A percentile compares a stretch with the other conserved stretches of the same genome.
These are phyloP conservation scores for Colletotrichum noveboracense DNA, from an alignment of 2,329 filamentous ascomycete genomes.

Conservation along the genomic window DNA sequence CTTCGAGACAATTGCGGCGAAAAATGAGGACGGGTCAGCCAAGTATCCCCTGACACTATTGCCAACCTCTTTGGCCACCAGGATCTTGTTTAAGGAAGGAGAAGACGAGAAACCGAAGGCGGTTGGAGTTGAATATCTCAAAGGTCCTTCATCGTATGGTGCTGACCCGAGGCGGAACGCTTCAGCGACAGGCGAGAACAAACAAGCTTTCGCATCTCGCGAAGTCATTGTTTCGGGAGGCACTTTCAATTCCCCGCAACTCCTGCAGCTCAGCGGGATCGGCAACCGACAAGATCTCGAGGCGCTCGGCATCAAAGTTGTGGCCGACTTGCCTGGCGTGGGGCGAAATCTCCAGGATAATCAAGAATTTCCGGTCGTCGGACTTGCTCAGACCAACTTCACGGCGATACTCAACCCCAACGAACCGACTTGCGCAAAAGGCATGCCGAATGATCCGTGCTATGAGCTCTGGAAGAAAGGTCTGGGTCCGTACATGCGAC, in stretches of 20 bases:
- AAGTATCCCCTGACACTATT: conserved; percentile 49
- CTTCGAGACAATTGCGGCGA: conserved; percentile 35
- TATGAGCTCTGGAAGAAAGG: conserved; percentile 36
- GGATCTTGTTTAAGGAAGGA: conserved; percentile 39
- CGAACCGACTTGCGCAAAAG: conserved; percentile 32
- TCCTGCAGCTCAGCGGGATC: conserved; percentile 51
- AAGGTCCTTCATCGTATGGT: conserved; percentile 44
- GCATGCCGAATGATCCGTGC: conserved; percentile 38
- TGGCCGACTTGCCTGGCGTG: conserved; percentile 50
- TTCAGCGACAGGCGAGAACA: conserved; percentile 22
- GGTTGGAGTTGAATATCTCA: conserved; percentile 45
- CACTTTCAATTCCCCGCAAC: conserved; percentile 48
- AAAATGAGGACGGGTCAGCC: conserved; percentile 46
- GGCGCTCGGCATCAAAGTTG: conserved; percentile 52
- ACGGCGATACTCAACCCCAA: conserved; percentile 24
- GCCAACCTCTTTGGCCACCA: conserved; percentile 39
- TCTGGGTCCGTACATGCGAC: conserved; percentile 32
- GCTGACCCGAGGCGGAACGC: conserved; percentile 41
- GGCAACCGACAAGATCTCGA: conserved; percentile 43
- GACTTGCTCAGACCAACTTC: conserved; percentile 17
- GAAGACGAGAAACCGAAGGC: conserved; percentile 26
- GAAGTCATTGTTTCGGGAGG: conserved; percentile 57
- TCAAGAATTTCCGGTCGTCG: conserved; percentile 40
- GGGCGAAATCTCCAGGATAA: conserved; percentile 53
- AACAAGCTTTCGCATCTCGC: conserved; percentile 33